Percentiles rank a stretch among this genome's conserved stretches.
Evolutionary conservation across 2,329 filamentous ascomycete genomes (phyloP).

Genomic region (Trichocomaceae sp.): DNA sequence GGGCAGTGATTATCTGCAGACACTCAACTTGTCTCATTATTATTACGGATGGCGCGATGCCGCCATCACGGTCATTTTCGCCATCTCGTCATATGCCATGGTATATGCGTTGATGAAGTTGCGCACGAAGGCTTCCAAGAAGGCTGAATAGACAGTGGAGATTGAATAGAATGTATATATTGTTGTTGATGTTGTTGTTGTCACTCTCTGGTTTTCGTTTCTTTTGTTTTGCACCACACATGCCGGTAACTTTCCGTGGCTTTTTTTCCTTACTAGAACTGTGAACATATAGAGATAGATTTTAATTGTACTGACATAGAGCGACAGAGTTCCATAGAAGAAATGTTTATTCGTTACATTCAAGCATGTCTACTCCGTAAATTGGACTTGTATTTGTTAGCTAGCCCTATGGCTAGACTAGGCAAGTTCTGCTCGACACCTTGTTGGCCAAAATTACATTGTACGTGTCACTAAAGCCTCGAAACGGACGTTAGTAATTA

Average conservation of each 20-base stretch:
- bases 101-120: slow-evolving; percentile 40
- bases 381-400: not conserved
- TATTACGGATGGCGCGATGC: slow-evolving; percentile 62
- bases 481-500: not conserved
- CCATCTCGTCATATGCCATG: slow-evolving; percentile 47
- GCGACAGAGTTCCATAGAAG: not conserved
- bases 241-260: not conserved
- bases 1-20: slow-evolving; percentile 55
- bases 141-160: slow-evolving; percentile 22
- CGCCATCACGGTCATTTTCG: slow-evolving; percentile 53
- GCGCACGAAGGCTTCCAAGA: slow-evolving; percentile 33
- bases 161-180: not conserved
- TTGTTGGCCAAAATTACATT: not conserved
- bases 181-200: slow-evolving; percentile 2
- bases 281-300: not conserved
- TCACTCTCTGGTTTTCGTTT: not conserved
- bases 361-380: not conserved
- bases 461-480: not conserved
- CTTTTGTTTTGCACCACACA: not conserved
- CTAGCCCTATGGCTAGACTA: too few species aligned
- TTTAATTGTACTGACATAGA: not conserved
- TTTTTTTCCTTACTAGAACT: not conserved
- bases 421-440: not conserved
- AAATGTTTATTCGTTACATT: not conserved
- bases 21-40: slow-evolving; percentile 55